Evolutionary conservation across 2,329 filamentous ascomycete genomes (phyloP).

Genomic region (Ceratocystis huliohia): DNA sequence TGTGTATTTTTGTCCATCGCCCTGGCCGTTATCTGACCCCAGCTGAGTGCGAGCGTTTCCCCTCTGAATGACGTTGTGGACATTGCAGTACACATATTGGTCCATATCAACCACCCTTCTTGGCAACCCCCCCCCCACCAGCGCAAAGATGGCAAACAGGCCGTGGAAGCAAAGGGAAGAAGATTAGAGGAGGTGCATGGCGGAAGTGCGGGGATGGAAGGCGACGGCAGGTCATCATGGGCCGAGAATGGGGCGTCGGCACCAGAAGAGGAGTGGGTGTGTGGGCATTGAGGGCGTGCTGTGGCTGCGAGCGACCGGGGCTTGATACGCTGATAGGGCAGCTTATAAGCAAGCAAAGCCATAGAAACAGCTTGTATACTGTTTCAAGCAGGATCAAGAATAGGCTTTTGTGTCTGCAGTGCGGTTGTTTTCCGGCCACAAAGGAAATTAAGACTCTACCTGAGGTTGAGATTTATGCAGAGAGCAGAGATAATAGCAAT

Average conservation of each 20-base stretch:
- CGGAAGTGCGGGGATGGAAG: background rate
- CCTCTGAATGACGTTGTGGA: slow-evolving; percentile 3
- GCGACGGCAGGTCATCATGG: background rate
- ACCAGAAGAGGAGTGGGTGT: background rate
- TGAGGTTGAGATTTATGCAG: background rate
- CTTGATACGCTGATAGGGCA: background rate
- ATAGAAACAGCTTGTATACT: too few species aligned
- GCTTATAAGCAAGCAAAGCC: too few species aligned
- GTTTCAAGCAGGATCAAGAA: too few species aligned
- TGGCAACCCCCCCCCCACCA: background rate
- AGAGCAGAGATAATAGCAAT: background rate
- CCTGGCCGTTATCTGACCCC: background rate
- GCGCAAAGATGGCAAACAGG: too few species aligned
- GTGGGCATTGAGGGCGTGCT: background rate
- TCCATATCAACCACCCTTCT: background rate
- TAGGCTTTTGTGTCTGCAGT: background rate
- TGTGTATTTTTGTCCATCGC: background rate
- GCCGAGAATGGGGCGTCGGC: slow-evolving; percentile 1
- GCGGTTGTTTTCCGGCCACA: background rate
- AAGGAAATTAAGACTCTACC: background rate
- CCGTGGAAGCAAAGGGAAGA: background rate
- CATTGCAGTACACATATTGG: background rate
- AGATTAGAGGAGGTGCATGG: background rate
- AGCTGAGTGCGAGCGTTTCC: background rate
- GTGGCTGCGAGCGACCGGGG: background rate